Percentiles rank a stretch among this genome's conserved stretches.
phyloP scores from a whole-genome alignment of 169 alveolate species.

The Babesia gibsoni region DNA sequence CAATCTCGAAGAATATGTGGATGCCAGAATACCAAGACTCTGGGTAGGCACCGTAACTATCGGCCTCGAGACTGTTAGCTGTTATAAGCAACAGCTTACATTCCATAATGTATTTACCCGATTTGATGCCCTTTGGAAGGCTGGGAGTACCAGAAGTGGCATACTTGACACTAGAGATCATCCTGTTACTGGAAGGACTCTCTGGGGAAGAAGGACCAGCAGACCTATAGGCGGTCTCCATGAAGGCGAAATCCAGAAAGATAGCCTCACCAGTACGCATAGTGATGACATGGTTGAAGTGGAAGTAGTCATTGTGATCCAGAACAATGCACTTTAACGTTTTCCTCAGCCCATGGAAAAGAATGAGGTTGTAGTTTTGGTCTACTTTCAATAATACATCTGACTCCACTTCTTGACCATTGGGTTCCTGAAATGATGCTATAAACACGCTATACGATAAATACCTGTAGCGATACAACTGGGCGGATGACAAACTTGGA shows the following conservation, averaged over 20 bases:
- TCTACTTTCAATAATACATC: slow-evolving; percentile 43
- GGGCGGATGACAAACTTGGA: slow-evolving; percentile 17
- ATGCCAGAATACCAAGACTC: slow-evolving; percentile 53
- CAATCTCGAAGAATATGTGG: slow-evolving; percentile 55
- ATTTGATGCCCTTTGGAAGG: background rate
- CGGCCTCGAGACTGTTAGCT: background rate
- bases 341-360: slow-evolving; percentile 46
- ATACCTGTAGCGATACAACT: slow-evolving; percentile 46
- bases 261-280: slow-evolving; percentile 44
- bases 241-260: slow-evolving; percentile 49
- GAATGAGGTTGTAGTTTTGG: slow-evolving; percentile 36
- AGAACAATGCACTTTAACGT: slow-evolving; percentile 49
- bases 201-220: background rate
- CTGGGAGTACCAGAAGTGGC: no score
- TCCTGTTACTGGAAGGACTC: no score
- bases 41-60: background rate
- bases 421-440: slow-evolving; percentile 25
- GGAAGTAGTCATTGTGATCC: slow-evolving; percentile 35
- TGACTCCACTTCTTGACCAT: slow-evolving; percentile 8
- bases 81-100: slow-evolving; percentile 27
- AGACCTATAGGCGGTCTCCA: slow-evolving; percentile 2
- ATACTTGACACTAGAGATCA: no score
- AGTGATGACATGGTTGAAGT: slow-evolving; percentile 44
- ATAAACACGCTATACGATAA: background rate
- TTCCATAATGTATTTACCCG: slow-evolving; percentile 24